Evolutionary conservation across 306 rosid species (phyloP), one percentile per base, ranked within the genome.

Genomic region (Cyamopsis tetragonoloba): DNA sequence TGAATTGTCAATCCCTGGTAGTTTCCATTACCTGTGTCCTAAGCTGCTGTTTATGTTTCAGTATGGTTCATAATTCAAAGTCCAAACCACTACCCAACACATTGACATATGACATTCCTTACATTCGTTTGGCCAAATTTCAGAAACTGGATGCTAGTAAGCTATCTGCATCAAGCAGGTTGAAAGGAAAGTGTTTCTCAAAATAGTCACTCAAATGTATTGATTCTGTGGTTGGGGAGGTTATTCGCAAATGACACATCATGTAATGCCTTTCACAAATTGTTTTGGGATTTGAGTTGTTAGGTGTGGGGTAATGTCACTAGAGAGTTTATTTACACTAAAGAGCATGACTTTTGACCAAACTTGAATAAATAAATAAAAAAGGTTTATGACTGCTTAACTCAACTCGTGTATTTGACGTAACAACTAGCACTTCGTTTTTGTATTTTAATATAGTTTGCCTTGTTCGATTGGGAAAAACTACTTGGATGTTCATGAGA

Each of bases 51-150:
- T 69, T 51, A 8, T 49, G 49, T 24, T 53, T 60, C 22, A 12
- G 31, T 13, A 47, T 75, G 23, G 75, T 61, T 57, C 57, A 64
- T 67, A 22, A 1, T 67, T 75, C 55, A 66, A 34, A 61, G 46
- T n/a, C 66, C n/a, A n/a, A 55, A 22, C 53, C 34, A 57, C 60
- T 42, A 43, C 57, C 57, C 53, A 66, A 47, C 18, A 59, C 50
- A 26, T 68, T 73, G 30, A 30, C 53, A 71, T 63, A 42, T 23
- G 23, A 17, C 44, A 12, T 39, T n/a, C 6, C 8, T 19, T 60
- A 9, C 59, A 2, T 53, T 53, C 34, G 37, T 74, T 74, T 27
- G 54, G 69, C 41, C 48, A 12, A 47, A 77, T 46, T 7, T 56
- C 37, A 39, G 71, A 34, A 31, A 53, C 4, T 70, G 11, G 10